Percentiles rank a stretch among this genome's conserved stretches.
phyloP scores from a whole-genome alignment of 2,329 filamentous ascomycete species.

The Nothopassalora personata region DNA sequence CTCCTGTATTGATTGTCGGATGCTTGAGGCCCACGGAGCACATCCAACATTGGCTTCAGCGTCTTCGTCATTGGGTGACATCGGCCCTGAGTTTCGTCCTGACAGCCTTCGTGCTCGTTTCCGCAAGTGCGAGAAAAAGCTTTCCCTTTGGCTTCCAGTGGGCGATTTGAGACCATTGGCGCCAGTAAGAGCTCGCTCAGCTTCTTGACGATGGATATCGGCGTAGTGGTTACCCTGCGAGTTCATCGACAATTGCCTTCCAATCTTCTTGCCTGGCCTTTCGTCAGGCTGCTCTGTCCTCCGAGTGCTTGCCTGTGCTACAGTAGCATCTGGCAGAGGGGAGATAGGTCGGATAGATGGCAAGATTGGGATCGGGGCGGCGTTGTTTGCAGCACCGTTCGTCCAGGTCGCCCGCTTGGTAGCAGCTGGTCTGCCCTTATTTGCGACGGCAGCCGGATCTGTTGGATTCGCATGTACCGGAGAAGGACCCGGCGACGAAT shows the following conservation, averaged over 20 bases:
- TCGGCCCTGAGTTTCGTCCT: constrained; percentile 77
- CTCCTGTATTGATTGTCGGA: constrained; percentile 67
- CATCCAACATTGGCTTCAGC: constrained; percentile 90
- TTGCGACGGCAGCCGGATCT: constrained; percentile 37
- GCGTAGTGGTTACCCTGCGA: constrained; percentile 91
- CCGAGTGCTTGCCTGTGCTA: constrained; percentile 73
- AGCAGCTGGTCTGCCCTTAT: constrained; percentile 53
- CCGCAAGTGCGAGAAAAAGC: constrained; percentile 95
- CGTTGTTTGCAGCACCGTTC: constrained; percentile 62
- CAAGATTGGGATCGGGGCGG: constrained; percentile 89
- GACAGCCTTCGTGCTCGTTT: constrained; percentile 91
- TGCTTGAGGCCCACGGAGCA: constrained; percentile 68
- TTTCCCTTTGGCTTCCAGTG: constrained; percentile 76
- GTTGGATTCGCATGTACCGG: constrained; percentile 42
- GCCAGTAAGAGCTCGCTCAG: constrained; percentile 83
- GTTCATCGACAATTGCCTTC: constrained; percentile 84
- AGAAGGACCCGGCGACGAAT: constrained; percentile 39
- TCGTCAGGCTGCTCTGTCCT: constrained; percentile 45
- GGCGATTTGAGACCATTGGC: constrained; percentile 70
- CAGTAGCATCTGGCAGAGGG: constrained; percentile 90
- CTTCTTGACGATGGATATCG: constrained; percentile 82
- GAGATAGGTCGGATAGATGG: constrained; percentile 93
- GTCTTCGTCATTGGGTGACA: constrained; percentile 76
- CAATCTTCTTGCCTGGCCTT: constrained; percentile 81
- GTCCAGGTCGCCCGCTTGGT: constrained; percentile 91